These are phyloP conservation scores for Kregervanrija fluxuum DNA, from an alignment of 805 yeast species.

Conservation along the genomic window DNA sequence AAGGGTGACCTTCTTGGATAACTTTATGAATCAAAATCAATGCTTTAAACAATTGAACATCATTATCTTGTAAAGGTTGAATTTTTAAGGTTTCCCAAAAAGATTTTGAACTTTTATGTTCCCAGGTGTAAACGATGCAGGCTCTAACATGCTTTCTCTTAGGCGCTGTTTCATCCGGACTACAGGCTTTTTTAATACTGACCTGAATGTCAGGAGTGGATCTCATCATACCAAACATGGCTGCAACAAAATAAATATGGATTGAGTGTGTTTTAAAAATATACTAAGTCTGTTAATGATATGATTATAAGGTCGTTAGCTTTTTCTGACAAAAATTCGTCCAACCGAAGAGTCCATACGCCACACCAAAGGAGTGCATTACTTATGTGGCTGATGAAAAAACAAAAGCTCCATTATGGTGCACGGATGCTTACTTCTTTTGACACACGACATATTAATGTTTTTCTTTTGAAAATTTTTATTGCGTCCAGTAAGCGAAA, in stretches of 20 bases:
- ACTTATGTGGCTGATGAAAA: too few species aligned
- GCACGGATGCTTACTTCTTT: too few species aligned
- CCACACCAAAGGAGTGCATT: too few species aligned
- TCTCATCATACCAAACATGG: constrained; percentile 19
- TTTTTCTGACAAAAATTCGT: too few species aligned
- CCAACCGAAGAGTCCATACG: too few species aligned
- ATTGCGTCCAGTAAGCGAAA: too few species aligned
- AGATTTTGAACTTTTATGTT: constrained; percentile 73
- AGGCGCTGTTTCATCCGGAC: constrained; percentile 82
- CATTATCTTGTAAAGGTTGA: constrained; percentile 74
- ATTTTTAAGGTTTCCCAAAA: constrained; percentile 80
- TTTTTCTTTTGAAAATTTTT: too few species aligned
- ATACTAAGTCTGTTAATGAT: too few species aligned
- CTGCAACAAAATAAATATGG: background rate
- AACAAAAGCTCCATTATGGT: too few species aligned
- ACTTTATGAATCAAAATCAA: constrained; percentile 83
- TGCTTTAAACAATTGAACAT: constrained; percentile 79
- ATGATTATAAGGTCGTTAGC: too few species aligned
- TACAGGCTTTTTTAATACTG: constrained; percentile 76
- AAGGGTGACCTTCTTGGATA: constrained; percentile 95
- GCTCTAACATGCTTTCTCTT: constrained; percentile 94
- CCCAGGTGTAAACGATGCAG: constrained; percentile 95
- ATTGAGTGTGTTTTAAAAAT: background rate
- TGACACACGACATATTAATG: too few species aligned
- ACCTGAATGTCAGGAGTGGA: constrained; percentile 34